phyloP scores from a whole-genome alignment of 2,329 filamentous ascomycete genomes.

The Nectriaceae sp. region DNA sequence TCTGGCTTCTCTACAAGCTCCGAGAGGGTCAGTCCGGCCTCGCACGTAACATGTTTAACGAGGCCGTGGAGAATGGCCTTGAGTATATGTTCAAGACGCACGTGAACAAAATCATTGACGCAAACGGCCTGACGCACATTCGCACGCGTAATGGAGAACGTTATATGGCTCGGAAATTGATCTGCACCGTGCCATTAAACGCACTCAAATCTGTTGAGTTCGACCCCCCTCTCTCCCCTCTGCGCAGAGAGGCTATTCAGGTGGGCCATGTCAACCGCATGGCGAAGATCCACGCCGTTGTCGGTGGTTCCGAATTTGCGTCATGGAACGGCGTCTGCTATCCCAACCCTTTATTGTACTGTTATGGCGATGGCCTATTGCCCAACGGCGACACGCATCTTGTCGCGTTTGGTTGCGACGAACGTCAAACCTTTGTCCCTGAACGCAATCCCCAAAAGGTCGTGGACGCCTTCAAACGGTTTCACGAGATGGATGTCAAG shows the following conservation, averaged over 20 bases:
- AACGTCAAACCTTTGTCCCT: slow-evolving; percentile 4
- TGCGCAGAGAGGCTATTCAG: slow-evolving; percentile 18
- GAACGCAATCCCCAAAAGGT: slow-evolving; percentile 9
- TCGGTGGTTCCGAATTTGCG: slow-evolving; percentile 18
- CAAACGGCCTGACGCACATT: slow-evolving; percentile 4
- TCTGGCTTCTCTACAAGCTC: slow-evolving; percentile 28
- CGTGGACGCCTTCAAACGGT: slow-evolving; percentile 7
- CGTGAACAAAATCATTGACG: slow-evolving; percentile 18
- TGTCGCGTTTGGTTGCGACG: slow-evolving; percentile 11
- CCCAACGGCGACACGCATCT: slow-evolving; percentile 7
- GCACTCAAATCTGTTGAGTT: slow-evolving; percentile 18
- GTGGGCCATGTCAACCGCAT: slow-evolving; percentile 17
- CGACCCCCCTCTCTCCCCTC: slow-evolving; percentile 18
- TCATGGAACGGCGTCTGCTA: slow-evolving; percentile 10
- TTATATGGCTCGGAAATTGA: slow-evolving; percentile 20
- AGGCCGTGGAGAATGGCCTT: slow-evolving; percentile 24
- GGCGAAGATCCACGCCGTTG: slow-evolving; percentile 21
- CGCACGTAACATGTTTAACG: slow-evolving; percentile 28
- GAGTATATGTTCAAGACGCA: slow-evolving; percentile 29
- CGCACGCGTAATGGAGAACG: not conserved
- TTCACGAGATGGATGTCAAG: slow-evolving; percentile 16
- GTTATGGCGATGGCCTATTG: slow-evolving; percentile 15
- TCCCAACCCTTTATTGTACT: slow-evolving; percentile 10
- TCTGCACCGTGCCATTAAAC: slow-evolving; percentile 29
- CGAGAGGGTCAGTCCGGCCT: slow-evolving; percentile 31